Evolutionary conservation across 2,329 filamentous ascomycete genomes (phyloP).

Genomic region (Gyromitra esculenta): DNA sequence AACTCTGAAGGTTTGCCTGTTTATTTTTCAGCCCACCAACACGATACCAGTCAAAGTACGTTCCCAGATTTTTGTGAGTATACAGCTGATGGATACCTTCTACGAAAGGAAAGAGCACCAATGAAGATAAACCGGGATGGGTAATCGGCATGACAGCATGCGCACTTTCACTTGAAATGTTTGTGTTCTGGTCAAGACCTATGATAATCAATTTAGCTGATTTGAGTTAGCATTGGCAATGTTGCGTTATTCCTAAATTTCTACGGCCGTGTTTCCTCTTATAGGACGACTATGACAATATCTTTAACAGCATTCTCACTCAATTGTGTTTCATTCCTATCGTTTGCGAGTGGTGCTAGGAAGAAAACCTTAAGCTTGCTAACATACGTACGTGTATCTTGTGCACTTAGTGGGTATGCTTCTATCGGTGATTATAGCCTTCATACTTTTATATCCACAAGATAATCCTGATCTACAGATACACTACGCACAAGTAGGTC

Average conservation of each 20-base stretch:
- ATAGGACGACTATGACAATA: slow-evolving; percentile 21
- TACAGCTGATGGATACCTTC: neutral
- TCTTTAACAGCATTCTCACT: slow-evolving; percentile 21
- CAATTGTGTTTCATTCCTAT: slow-evolving; percentile 10
- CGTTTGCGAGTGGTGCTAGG: neutral
- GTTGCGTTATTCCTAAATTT: slow-evolving; percentile 26
- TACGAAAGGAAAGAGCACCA: slow-evolving; percentile 18
- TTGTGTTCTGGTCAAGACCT: neutral
- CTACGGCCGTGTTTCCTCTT: slow-evolving; percentile 30
- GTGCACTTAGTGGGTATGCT: slow-evolving; percentile 5
- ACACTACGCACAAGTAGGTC: slow-evolving; percentile 24
- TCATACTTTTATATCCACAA: slow-evolving; percentile 8
- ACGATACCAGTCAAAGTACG: neutral
- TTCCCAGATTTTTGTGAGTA: neutral
- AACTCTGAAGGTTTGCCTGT: slow-evolving; percentile 21
- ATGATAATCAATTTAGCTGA: neutral
- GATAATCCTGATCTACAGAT: neutral
- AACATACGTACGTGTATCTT: neutral
- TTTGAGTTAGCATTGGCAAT: slow-evolving; percentile 28
- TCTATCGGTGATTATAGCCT: slow-evolving; percentile 4
- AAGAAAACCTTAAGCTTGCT: neutral
- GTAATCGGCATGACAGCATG: slow-evolving; percentile 30
- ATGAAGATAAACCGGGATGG: slow-evolving; percentile 24
- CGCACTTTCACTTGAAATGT: slow-evolving; percentile 33
- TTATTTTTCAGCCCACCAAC: neutral